Conservation (phyloP, 306 rosid species). For the Fragaria iinumae region DNA sequence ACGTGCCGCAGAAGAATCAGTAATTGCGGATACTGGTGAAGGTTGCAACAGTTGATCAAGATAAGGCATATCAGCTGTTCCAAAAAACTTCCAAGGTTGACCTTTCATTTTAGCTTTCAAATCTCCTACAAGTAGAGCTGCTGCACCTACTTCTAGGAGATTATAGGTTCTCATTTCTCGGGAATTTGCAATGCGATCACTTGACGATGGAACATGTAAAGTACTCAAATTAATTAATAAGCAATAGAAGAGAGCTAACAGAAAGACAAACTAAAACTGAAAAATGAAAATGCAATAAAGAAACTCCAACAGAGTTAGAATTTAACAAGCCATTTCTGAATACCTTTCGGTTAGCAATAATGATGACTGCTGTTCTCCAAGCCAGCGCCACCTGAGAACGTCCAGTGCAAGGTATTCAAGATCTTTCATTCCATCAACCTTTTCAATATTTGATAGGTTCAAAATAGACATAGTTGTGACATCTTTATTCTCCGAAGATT, state of each 20-base stretch:
- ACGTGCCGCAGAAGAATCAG: conserved; percentile 77
- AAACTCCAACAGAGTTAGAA: conserved; percentile 15
- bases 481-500: conserved; percentile 64
- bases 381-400: conserved; percentile 97
- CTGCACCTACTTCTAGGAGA: conserved; percentile 95
- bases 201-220: conserved; percentile 42
- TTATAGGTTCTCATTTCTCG: conserved; percentile 72
- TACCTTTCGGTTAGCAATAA: conserved; percentile 62
- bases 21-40: conserved; percentile 75
- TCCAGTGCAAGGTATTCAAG: conserved; percentile 68
- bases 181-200: conserved; percentile 57
- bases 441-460: conserved; percentile 65
- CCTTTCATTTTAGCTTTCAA: conserved; percentile 84
- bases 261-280: conserved; percentile 18
- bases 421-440: conserved; percentile 65
- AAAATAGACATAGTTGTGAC: conserved; percentile 52
- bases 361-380: conserved; percentile 59
- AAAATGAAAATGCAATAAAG: conserved; percentile 6
- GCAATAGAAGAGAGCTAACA: conserved; percentile 13
- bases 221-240: conserved; percentile 25
- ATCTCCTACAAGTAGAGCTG: conserved; percentile 85
- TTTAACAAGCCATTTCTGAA: conserved; percentile 21
- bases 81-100: conserved; percentile 87
- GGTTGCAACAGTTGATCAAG: conserved; percentile 91
- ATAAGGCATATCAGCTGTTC: conserved; percentile 96